Conservation (phyloP, 2,329 filamentous ascomycete genomes). For the Colletotrichum neosansevieriae region DNA sequence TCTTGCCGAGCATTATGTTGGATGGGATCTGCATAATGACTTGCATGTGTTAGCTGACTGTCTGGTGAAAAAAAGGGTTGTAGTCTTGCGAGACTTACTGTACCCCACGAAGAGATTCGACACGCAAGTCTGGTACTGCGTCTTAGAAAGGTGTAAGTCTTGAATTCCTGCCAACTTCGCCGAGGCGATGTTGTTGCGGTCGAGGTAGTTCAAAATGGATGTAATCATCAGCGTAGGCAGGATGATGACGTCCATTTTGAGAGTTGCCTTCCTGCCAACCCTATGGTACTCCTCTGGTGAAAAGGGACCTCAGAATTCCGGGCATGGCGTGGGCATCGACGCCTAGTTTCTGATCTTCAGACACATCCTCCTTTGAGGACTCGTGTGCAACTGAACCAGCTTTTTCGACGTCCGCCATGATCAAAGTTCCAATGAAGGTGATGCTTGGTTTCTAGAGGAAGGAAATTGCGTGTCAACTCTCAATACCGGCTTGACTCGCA, state of each 20-base stretch:
- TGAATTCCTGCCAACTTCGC: constrained; percentile 38
- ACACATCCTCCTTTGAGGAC: constrained; percentile 1
- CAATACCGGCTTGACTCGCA: not conserved
- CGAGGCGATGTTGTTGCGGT: constrained; percentile 37
- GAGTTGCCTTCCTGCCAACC: constrained; percentile 28
- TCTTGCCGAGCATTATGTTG: constrained; percentile 12
- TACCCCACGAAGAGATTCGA: constrained; percentile 49
- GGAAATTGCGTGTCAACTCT: not conserved
- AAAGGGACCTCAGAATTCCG: constrained; percentile 24
- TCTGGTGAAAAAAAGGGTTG: not conserved
- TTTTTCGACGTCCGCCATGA: constrained; percentile 3
- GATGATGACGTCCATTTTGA: constrained; percentile 23
- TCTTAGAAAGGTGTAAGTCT: constrained; percentile 38
- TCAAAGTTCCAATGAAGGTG: not conserved
- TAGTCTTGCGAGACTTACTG: constrained; percentile 1
- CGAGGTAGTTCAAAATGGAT: constrained; percentile 26
- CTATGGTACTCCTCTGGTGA: constrained; percentile 38
- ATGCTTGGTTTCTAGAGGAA: not conserved
- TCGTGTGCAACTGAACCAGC: not conserved
- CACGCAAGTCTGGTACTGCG: constrained; percentile 49
- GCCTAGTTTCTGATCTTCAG: not conserved
- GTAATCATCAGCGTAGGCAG: constrained; percentile 27
- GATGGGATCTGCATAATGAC: constrained; percentile 16
- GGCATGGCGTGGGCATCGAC: not conserved
- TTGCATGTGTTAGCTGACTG: not conserved